These are phyloP conservation scores for Phaseolus lunatus DNA, from an alignment of 306 rosid species.

Conservation along the genomic window DNA sequence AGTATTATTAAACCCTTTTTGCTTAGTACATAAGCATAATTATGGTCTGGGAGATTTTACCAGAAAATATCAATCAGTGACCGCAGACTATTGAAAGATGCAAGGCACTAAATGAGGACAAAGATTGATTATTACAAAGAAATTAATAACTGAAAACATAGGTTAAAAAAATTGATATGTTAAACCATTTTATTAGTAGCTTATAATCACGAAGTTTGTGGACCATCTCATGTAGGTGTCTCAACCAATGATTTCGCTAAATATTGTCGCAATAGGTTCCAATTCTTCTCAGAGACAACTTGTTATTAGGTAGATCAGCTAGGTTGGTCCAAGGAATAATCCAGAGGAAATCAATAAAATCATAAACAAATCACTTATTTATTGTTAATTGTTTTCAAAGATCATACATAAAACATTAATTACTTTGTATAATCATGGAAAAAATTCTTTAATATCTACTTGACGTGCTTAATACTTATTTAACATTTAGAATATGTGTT, in stretches of 20 bases:
- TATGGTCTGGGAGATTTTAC: slow-evolving; percentile 46
- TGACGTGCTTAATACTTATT: too few relatives aligned
- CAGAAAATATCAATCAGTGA: slow-evolving; percentile 38
- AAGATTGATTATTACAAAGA: slow-evolving; percentile 51
- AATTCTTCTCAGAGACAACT: slow-evolving; percentile 6
- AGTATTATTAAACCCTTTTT: slow-evolving; percentile 44
- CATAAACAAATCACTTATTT: not conserved
- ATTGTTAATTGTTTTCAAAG: not conserved
- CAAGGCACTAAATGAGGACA: slow-evolving; percentile 52
- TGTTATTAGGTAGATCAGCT: slow-evolving; percentile 24
- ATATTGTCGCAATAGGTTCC: slow-evolving; percentile 29
- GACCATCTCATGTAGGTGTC: slow-evolving; percentile 51
- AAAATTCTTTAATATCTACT: too few relatives aligned
- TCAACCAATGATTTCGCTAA: slow-evolving; percentile 52
- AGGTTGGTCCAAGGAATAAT: slow-evolving; percentile 37
- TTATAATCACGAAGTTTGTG: slow-evolving; percentile 40
- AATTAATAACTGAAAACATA: slow-evolving; percentile 36
- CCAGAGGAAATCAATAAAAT: not conserved
- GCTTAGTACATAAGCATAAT: slow-evolving; percentile 52
- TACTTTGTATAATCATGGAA: too few relatives aligned
- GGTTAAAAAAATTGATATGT: not conserved
- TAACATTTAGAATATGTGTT: not conserved
- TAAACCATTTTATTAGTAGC: slow-evolving; percentile 25
- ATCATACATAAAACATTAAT: too few relatives aligned
- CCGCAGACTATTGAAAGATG: slow-evolving; percentile 37